Evolutionary conservation across 805 yeast genomes (phyloP).

Genomic region (Geotrichum ghanense): DNA sequence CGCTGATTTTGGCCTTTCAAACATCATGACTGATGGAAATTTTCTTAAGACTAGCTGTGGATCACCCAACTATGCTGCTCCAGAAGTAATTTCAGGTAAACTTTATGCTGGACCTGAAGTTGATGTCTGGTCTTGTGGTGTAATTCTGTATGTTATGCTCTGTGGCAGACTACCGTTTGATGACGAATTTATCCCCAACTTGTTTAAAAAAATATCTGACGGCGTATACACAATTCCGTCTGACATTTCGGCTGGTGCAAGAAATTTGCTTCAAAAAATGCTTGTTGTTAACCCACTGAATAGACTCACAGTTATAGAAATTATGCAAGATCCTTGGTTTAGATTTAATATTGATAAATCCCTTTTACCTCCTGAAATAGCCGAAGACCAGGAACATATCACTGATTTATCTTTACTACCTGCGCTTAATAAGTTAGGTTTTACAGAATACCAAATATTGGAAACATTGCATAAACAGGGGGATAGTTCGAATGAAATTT

Average conservation of each 20-base stretch:
- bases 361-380: slow-evolving; percentile 47
- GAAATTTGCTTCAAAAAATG: slow-evolving; percentile 74
- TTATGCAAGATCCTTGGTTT: slow-evolving; percentile 93
- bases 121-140: slow-evolving; percentile 97
- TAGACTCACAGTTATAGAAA: slow-evolving; percentile 85
- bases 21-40: slow-evolving; percentile 96
- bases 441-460: slow-evolving; percentile 69
- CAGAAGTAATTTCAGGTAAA: slow-evolving; percentile 91
- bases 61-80: slow-evolving; percentile 95
- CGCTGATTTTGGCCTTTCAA: slow-evolving; percentile 91
- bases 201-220: slow-evolving; percentile 82
- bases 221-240: slow-evolving; percentile 90
- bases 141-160: slow-evolving; percentile 86
- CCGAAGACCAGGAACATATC: slow-evolving; percentile 21
- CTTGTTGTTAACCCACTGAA: slow-evolving; percentile 89
- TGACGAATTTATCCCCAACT: slow-evolving; percentile 90
- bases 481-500: slow-evolving; percentile 50
- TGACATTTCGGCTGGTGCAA: slow-evolving; percentile 76
- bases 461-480: slow-evolving; percentile 44
- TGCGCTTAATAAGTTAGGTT: slow-evolving; percentile 76
- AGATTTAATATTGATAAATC: slow-evolving; percentile 69
- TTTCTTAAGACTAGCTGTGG: slow-evolving; percentile 93
- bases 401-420: slow-evolving; percentile 67
- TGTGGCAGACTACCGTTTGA: slow-evolving; percentile 94
- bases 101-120: slow-evolving; percentile 97